Evolutionary conservation across 208 protist genomes (phyloP).

Genomic region (Trypanosoma melophagium): DNA sequence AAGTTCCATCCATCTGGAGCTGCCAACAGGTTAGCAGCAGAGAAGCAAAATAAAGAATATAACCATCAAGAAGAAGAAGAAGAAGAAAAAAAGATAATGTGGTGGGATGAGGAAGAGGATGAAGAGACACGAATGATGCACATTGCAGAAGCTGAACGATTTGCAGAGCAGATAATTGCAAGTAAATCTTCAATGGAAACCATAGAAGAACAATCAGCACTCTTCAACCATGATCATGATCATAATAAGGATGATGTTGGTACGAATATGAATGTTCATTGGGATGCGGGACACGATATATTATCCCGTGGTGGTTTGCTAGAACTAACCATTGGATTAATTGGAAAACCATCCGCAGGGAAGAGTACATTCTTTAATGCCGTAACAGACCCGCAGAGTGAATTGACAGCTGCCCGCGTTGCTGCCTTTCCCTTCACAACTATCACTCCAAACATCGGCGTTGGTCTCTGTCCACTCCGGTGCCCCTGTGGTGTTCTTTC

Average conservation of each 20-base stretch:
- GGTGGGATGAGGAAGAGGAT: conserved; percentile 21
- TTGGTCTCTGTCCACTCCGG: conserved; percentile 50
- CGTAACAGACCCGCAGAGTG: conserved; percentile 75
- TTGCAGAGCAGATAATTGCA: background rate
- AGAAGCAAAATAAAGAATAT: background rate
- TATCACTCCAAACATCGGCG: conserved; percentile 90
- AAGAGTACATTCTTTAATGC: conserved; percentile 96
- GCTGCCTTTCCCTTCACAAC: conserved; percentile 95
- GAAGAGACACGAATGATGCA: conserved; percentile 6
- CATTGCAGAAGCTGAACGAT: conserved; percentile 16
- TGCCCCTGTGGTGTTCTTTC: conserved; percentile 63
- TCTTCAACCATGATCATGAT: background rate
- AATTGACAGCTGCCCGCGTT: conserved; percentile 80
- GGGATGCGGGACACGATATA: background rate
- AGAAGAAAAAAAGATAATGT: background rate
- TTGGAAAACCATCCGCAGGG: conserved; percentile 91
- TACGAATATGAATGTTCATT: too few species aligned
- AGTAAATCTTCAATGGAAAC: background rate
- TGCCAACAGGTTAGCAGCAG: conserved; percentile 4
- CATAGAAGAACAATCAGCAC: background rate
- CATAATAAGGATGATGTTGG: background rate
- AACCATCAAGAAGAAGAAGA: conserved; percentile 1
- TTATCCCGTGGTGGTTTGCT: conserved; percentile 44
- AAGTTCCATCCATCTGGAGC: conserved; percentile 6
- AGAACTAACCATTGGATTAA: conserved; percentile 89